Percentiles rank a stretch among this genome's conserved stretches.
phyloP scores from a whole-genome alignment of 2,329 filamentous ascomycete species.

The Zelopaecilomyces penicillatus region DNA sequence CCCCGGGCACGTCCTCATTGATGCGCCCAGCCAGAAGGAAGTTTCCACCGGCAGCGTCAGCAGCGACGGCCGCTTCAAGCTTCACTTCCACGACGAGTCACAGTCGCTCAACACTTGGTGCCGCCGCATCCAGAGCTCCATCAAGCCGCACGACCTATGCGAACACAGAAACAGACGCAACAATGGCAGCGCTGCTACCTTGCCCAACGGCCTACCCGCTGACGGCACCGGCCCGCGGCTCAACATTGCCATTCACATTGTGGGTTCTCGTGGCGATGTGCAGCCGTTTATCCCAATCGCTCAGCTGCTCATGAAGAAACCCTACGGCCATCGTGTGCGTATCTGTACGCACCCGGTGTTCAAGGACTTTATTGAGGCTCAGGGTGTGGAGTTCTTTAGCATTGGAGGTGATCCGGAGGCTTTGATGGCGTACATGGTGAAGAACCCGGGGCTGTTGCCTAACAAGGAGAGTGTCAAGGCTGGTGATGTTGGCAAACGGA shows the following conservation, averaged over 20 bases:
- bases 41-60: conserved; percentile 18
- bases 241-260: conserved; percentile 25
- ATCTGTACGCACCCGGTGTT: conserved; percentile 49
- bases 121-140: conserved; percentile 12
- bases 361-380: conserved; percentile 41
- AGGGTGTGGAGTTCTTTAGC: conserved; percentile 48
- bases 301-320: conserved; percentile 26
- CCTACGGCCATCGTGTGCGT: conserved; percentile 45
- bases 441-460: conserved; percentile 31
- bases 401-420: conserved; percentile 49
- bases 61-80: conserved; percentile 22
- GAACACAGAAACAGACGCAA: not conserved
- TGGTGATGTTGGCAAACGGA: conserved; percentile 27
- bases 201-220: not conserved
- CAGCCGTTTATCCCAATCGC: conserved; percentile 54
- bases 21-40: conserved; percentile 11
- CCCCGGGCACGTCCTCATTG: conserved; percentile 18
- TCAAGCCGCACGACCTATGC: not conserved
- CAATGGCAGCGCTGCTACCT: not conserved
- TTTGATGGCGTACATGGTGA: conserved; percentile 35
- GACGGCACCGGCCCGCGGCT: conserved; percentile 16
- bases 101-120: conserved; percentile 19
- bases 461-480: conserved; percentile 25
- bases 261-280: conserved; percentile 23
- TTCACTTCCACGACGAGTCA: conserved; percentile 22